phyloP scores from a whole-genome alignment of 140 eudicot genomes.

The Bidens hawaiensis region DNA sequence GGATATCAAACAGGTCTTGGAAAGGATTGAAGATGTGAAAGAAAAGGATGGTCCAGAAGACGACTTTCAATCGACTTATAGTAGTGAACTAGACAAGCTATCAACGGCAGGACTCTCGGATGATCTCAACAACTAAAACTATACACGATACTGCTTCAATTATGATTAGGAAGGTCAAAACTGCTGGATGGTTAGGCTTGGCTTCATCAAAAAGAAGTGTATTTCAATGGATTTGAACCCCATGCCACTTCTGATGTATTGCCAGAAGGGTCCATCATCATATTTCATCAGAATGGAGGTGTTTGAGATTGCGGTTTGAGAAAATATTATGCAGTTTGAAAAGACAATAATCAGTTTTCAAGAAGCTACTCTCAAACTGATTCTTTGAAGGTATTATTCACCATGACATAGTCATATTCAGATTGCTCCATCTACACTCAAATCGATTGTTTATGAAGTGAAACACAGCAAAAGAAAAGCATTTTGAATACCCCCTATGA shows the following conservation, averaged over 20 bases:
- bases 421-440: background rate
- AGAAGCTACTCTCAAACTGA: background rate
- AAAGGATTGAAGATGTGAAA: slow-evolving; percentile 53
- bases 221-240: background rate
- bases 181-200: slow-evolving; percentile 12
- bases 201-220: background rate
- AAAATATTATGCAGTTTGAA: background rate
- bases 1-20: slow-evolving; percentile 64
- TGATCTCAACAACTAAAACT: slow-evolving; percentile 28
- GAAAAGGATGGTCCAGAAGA: slow-evolving; percentile 52
- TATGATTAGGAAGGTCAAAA: slow-evolving; percentile 8
- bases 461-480: background rate
- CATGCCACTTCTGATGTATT: slow-evolving; percentile 4
- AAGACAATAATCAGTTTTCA: background rate
- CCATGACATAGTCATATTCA: background rate
- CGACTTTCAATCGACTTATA: slow-evolving; percentile 56
- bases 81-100: slow-evolving; percentile 47
- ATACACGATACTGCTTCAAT: background rate
- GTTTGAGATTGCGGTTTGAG: background rate
- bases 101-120: slow-evolving; percentile 48
- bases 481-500: background rate
- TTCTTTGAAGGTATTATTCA: background rate
- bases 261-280: slow-evolving; percentile 1
- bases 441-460: background rate
- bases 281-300: slow-evolving; percentile 1